Base-by-base conservation (phyloP, 805 yeast species). In the Candida vaughaniae region DNA sequence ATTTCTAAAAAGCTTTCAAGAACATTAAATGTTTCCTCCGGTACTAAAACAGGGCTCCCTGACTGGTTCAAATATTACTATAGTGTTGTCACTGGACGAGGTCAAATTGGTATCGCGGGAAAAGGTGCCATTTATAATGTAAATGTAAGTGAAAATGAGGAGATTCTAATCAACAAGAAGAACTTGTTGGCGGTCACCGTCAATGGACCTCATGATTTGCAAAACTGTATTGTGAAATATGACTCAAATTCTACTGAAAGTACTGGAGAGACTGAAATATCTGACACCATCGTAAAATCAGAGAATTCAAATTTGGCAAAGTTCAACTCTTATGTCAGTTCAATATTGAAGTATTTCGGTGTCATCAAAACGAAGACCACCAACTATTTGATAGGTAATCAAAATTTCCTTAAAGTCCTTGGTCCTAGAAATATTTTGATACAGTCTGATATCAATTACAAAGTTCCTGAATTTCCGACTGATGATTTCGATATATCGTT, bases 341-440 rank as follows among this genome's bases (percentile, higher is more conserved):
- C 23, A 8, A 22, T 30, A 5, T 22, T 31, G 15, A 17, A 29
- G 3, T 19, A 16, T 11, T 38, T 38, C 12, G 34, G 34, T 2
- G n/a, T 29, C 5, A 5, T 15, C 8, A 29, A 18, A 23, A 29
- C 7, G 10, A 35, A 32, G 18, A 16, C 36, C 7, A 33, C 35
- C 14, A 49, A 46, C 27, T 48, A 39, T 32, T 31, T 51, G 38
- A 42, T 52, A 11, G 70, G 67, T 1, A 70, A 64, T 42, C 68
- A 68, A 8, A 62, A 63, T 12, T 79, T 71, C 42, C 67, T 79
- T 23, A 69, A 64, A 25, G 60, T 80, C 3, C 53, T 64, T 9
- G 86, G 86, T 0, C 85, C 85, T 8, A 63, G 82, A 30, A 66
- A 66, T 17, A 39, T 77, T 3, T 53, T 77, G 36, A 48, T 77